A percentile compares a stretch with the other conserved stretches of the same genome.
These are phyloP conservation scores for Chalciporus piperatoides DNA, from an alignment of 1,284 basidiomycete genomes.

Conservation along the genomic window DNA sequence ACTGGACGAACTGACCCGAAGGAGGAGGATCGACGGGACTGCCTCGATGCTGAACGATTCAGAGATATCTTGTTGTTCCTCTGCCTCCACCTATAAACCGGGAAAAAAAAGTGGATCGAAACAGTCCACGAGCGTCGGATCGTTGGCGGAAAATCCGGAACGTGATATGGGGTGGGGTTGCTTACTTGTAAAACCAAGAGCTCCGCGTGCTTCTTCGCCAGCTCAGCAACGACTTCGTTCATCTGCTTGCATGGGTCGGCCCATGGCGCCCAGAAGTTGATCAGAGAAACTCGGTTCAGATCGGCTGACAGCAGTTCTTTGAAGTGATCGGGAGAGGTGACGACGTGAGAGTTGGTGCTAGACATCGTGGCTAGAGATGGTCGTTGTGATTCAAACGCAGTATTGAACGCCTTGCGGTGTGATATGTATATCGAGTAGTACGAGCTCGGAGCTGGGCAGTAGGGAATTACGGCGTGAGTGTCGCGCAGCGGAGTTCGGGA, in stretches of 20 bases:
- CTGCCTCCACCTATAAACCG: conserved; percentile 77
- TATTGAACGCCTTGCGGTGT: not conserved
- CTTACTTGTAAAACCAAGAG: conserved; percentile 75
- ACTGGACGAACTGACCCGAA: conserved; percentile 54
- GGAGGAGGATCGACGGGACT: conserved; percentile 84
- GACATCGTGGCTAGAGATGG: conserved; percentile 14
- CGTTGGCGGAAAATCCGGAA: not conserved
- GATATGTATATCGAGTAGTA: not conserved
- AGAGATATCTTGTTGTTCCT: conserved; percentile 82
- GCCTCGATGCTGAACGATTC: conserved; percentile 93
- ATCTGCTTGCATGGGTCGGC: conserved; percentile 86
- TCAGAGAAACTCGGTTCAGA: conserved; percentile 73
- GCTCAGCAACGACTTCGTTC: conserved; percentile 71
- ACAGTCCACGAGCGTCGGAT: not conserved
- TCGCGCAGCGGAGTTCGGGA: not conserved
- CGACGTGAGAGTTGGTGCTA: conserved; percentile 46
- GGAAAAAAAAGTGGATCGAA: not conserved
- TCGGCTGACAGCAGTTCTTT: conserved; percentile 72
- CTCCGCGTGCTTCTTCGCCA: conserved; percentile 68
- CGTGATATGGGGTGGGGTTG: not conserved
- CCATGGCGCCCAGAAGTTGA: conserved; percentile 95
- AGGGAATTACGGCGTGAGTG: not conserved
- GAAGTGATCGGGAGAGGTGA: conserved; percentile 70
- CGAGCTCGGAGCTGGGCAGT: not conserved
- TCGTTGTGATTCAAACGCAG: not conserved